Evolutionary conservation across 176 grass and related monocot species (phyloP).

Genomic region (Zizania latifolia): DNA sequence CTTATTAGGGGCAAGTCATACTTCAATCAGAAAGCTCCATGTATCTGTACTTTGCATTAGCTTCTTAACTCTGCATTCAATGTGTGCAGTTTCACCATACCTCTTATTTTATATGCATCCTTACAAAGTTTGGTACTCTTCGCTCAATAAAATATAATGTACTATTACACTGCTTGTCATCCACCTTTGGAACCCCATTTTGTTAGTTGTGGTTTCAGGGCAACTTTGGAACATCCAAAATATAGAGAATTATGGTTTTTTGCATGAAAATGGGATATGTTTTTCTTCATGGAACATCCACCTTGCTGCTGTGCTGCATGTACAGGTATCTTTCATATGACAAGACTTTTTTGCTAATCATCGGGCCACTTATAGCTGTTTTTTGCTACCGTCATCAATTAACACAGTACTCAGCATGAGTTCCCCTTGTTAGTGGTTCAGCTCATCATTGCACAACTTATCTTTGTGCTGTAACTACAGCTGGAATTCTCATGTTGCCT

Average conservation of each 20-base stretch:
- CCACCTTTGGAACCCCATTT: not conserved
- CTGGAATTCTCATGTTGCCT: conserved; percentile 18
- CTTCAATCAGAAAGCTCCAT: not conserved
- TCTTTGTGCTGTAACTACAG: conserved; percentile 19
- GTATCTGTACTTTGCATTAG: not conserved
- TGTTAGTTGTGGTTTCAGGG: not conserved
- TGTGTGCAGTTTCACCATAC: not conserved
- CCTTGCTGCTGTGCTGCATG: not conserved
- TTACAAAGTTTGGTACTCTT: not conserved
- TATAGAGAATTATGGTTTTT: not conserved
- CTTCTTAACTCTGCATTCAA: not conserved
- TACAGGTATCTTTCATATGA: not conserved
- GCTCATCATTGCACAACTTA: conserved; percentile 10
- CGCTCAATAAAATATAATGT: not conserved
- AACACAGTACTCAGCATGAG: not conserved
- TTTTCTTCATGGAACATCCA: not conserved
- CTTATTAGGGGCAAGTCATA: not conserved
- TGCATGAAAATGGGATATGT: not conserved
- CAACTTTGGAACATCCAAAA: not conserved
- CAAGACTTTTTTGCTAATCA: not conserved
- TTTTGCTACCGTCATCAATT: conserved; percentile 14
- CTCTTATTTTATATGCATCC: not conserved
- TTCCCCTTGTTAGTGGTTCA: conserved; percentile 5
- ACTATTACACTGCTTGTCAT: not conserved
- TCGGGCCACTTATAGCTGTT: not conserved